Percentiles rank a stretch among this genome's conserved stretches.
Evolutionary conservation across 345 rosid species (phyloP).

Genomic region (Rhodamnia rubescens): DNA sequence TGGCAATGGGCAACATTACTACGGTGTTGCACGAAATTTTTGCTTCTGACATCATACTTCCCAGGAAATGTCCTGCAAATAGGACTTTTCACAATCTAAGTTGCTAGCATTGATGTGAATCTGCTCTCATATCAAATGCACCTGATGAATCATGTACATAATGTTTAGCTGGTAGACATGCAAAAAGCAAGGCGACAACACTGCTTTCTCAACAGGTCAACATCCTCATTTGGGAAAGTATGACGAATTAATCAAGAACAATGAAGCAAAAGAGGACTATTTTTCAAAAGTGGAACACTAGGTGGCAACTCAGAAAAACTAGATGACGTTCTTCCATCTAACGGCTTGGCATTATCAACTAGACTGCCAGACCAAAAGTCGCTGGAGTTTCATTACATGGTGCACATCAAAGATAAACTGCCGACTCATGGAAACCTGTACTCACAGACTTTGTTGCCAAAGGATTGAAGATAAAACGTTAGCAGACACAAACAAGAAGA

Average conservation of each 20-base stretch:
- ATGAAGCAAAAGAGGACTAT: background rate
- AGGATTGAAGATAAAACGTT: background rate
- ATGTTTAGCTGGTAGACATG: background rate
- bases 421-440: background rate
- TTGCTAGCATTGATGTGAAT: background rate
- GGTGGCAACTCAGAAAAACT: background rate
- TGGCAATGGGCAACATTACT: background rate
- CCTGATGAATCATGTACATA: background rate
- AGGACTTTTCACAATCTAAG: background rate
- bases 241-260: background rate
- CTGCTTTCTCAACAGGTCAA: background rate
- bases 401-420: background rate
- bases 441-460: background rate
- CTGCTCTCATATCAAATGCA: background rate
- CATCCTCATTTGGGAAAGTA: background rate
- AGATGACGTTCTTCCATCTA: background rate
- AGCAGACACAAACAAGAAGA: background rate
- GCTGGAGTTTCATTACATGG: background rate
- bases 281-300: background rate
- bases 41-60: background rate
- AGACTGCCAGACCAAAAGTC: background rate
- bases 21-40: background rate
- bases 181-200: background rate
- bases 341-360: background rate
- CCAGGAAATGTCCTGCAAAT: background rate